Evolutionary conservation across 2,329 filamentous ascomycete genomes (phyloP), one percentile per base, ranked within the genome.

Genomic region (Epichloe baconii): DNA sequence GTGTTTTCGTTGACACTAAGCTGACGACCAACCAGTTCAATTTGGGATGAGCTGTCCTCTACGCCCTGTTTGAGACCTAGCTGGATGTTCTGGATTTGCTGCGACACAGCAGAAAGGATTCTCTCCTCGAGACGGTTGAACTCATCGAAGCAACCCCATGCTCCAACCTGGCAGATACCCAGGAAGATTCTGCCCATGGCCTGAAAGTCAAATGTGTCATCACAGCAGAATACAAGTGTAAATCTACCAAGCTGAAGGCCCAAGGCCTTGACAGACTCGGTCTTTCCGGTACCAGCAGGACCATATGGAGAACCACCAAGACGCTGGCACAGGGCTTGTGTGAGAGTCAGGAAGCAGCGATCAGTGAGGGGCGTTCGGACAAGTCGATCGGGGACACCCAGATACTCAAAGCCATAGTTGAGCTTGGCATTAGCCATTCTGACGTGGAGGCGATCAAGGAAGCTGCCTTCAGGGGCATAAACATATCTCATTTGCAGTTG

Each of bases 171-270:
- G 66, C 94, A 98, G 55, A 99, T 95, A 77, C 93, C 93, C 37
- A 98, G 77, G 78, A 99, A 98, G 61, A 99, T 99, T 59, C 93
- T 88, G 14, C 94, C 94, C 93, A 99, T 98, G 48, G 93, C 93
- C 64, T 98, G 93, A 76, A 97, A 98, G 68, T 99, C 93, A 62
- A 99, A 99, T 0, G 93, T 98, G 69, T 98, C 93, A 64, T 99
- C 93, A 72, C 93, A 99, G 68, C 94, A 98, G 74, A 99, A 98
- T 31, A 99, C 94, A 26, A 99, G 80, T 2, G 94, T 98, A 67
- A 98, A 99, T 54, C 94, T 84, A 65, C 93, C 94, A 50, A 99
- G 82, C 66, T 98, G 90, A 4, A 98, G 79, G 74, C 93, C 94
- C 26, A 99, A 78, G 19, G 93, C 93, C 70, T 99, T 99, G 66